Conservation (phyloP, 306 rosid genomes). For the Arachis stenosperma region DNA sequence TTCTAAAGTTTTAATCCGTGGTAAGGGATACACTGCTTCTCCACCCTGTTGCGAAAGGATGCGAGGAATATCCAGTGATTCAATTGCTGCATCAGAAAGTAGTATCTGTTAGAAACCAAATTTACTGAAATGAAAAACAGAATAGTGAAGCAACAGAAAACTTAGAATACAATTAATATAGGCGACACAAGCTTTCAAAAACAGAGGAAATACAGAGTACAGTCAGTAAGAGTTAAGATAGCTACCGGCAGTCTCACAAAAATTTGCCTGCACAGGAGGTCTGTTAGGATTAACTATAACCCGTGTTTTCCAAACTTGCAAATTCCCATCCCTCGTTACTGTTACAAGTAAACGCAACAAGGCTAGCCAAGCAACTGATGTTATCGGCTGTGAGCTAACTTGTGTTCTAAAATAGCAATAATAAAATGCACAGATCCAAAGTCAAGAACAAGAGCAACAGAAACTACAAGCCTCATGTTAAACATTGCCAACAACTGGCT, state of each 20-base stretch:
- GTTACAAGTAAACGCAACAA: constrained; percentile 84
- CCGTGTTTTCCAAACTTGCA: constrained; percentile 96
- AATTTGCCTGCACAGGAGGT: constrained; percentile 85
- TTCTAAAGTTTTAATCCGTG: constrained; percentile 77
- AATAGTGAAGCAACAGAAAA: constrained; percentile 24
- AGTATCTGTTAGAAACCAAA: constrained; percentile 36
- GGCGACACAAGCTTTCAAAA: constrained; percentile 18
- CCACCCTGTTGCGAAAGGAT: constrained; percentile 99
- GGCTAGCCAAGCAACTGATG: constrained; percentile 92
- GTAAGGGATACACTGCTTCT: constrained; percentile 94
- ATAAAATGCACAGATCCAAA: constrained; percentile 40
- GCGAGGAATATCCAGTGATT: constrained; percentile 90
- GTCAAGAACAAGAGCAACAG: constrained; percentile 30
- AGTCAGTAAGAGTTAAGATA: constrained; percentile 33
- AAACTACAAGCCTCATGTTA: constrained; percentile 26
- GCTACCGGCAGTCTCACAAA: constrained; percentile 95
- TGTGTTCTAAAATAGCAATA: constrained; percentile 76
- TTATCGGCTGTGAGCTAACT: constrained; percentile 93
- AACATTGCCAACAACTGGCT: constrained; percentile 28
- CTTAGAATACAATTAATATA: constrained; percentile 17
- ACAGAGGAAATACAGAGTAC: constrained; percentile 14
- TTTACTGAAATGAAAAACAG: constrained; percentile 23
- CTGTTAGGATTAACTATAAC: constrained; percentile 73
- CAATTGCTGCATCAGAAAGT: constrained; percentile 73
- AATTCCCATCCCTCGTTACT: constrained; percentile 83